Evolutionary conservation across 192 early-diverging fungal genomes (phyloP).

Genomic region (Coemansia sp.): DNA sequence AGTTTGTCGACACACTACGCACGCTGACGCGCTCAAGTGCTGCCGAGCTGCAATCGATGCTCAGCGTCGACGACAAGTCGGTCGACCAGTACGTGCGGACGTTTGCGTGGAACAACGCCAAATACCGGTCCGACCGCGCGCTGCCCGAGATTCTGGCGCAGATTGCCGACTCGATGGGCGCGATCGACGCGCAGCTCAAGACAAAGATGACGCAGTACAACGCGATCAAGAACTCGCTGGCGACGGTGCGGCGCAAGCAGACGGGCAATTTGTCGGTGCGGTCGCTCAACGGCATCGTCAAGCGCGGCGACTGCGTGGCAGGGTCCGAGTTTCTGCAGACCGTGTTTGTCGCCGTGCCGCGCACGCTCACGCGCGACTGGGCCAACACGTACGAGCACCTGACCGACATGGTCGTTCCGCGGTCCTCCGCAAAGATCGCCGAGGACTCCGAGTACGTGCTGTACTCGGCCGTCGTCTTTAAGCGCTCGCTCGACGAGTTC

Average conservation of each 20-base stretch:
- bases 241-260: slow-evolving; percentile 76
- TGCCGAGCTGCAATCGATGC: background rate
- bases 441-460: slow-evolving; percentile 96
- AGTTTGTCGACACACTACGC: slow-evolving; percentile 84
- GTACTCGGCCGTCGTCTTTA: slow-evolving; percentile 90
- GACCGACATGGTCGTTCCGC: slow-evolving; percentile 93
- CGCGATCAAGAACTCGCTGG: slow-evolving; percentile 75
- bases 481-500: slow-evolving; percentile 88
- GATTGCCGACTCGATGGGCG: slow-evolving; percentile 80
- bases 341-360: slow-evolving; percentile 92
- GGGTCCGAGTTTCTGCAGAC: slow-evolving; percentile 96
- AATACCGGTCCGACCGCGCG: slow-evolving; percentile 91
- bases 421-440: slow-evolving; percentile 85
- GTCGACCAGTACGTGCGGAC: slow-evolving; percentile 83
- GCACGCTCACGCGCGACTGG: slow-evolving; percentile 81
- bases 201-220: slow-evolving; percentile 85
- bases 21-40: slow-evolving; percentile 48
- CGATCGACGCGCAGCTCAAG: slow-evolving; percentile 89
- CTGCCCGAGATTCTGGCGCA: slow-evolving; percentile 79
- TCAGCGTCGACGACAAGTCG: slow-evolving; percentile 54
- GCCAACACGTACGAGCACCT: slow-evolving; percentile 81
- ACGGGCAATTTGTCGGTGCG: slow-evolving; percentile 89
- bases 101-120: slow-evolving; percentile 96
- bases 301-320: slow-evolving; percentile 85
- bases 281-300: slow-evolving; percentile 84